Conservation (phyloP, 805 yeast genomes). For the Pichia scutulata region DNA sequence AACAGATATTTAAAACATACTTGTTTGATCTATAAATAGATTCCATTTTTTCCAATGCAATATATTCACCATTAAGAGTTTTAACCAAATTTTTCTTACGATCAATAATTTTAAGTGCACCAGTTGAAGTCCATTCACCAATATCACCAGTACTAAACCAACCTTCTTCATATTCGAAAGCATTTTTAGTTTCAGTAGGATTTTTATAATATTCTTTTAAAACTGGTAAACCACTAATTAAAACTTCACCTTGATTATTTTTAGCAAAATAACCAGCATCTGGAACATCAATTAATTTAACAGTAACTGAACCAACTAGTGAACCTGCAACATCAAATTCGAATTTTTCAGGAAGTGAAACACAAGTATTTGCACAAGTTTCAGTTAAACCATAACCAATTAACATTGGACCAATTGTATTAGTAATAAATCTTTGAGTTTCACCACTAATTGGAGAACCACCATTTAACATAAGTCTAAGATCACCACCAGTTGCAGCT, state of each 20-base stretch:
- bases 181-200: constrained; percentile 67
- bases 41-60: constrained; percentile 93
- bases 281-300: constrained; percentile 81
- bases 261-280: constrained; percentile 90
- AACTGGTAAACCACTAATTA: constrained; percentile 68
- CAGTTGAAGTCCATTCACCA: constrained; percentile 82
- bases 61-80: constrained; percentile 94
- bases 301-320: constrained; percentile 72
- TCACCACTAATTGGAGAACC: constrained; percentile 82
- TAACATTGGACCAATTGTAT: constrained; percentile 74
- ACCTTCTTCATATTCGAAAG: constrained; percentile 69
- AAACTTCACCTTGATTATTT: constrained; percentile 88
- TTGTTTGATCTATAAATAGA: constrained; percentile 80
- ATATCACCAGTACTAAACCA: constrained; percentile 98
- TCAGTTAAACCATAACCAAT: constrained; percentile 96
- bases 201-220: constrained; percentile 75
- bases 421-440: constrained; percentile 75
- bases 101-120: constrained; percentile 79
- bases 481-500: constrained; percentile 90
- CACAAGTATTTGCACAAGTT: constrained; percentile 81
- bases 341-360: constrained; percentile 56
- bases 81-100: constrained; percentile 94
- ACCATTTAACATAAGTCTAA: constrained; percentile 73
- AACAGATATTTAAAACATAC: constrained; percentile 74
- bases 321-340: constrained; percentile 79